A percentile compares a stretch with the other conserved stretches of the same genome.
phyloP scores from a whole-genome alignment of 176 grass and related monocot species.

The Elymus sibiricus region DNA sequence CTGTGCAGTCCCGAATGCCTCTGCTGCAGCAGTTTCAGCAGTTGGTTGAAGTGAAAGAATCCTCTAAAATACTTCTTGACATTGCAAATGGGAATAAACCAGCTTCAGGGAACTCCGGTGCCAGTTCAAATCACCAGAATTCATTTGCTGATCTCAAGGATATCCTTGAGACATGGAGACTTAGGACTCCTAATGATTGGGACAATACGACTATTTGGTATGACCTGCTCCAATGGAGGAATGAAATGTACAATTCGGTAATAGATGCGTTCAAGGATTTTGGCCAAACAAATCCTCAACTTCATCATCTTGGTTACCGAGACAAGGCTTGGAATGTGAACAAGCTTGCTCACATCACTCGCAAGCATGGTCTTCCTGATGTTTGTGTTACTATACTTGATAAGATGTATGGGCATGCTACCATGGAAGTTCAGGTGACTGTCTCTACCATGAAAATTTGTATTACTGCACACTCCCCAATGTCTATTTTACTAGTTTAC shows the following conservation, averaged over 20 bases:
- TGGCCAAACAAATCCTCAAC: conserved; percentile 81
- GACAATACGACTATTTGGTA: conserved; percentile 97
- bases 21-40: conserved; percentile 97
- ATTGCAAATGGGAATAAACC: conserved; percentile 97
- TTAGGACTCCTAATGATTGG: conserved; percentile 97
- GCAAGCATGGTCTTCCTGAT: conserved; percentile 94
- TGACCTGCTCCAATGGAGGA: conserved; percentile 98
- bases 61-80: conserved; percentile 85
- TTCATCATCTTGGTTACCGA: conserved; percentile 98
- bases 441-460: conserved; percentile 7
- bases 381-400: conserved; percentile 97
- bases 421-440: conserved; percentile 99
- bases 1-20: conserved; percentile 84
- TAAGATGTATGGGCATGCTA: conserved; percentile 99
- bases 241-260: conserved; percentile 99
- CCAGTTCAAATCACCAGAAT: conserved; percentile 65
- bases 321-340: conserved; percentile 99
- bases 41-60: conserved; percentile 97
- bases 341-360: conserved; percentile 93
- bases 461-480: not conserved
- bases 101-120: conserved; percentile 74
- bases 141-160: conserved; percentile 92
- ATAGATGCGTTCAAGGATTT: conserved; percentile 98
- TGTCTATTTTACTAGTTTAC: conserved; percentile 16
- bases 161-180: conserved; percentile 98